phyloP scores from a whole-genome alignment of 108 stramenopile genomes.

The Fistulifera solaris region DNA sequence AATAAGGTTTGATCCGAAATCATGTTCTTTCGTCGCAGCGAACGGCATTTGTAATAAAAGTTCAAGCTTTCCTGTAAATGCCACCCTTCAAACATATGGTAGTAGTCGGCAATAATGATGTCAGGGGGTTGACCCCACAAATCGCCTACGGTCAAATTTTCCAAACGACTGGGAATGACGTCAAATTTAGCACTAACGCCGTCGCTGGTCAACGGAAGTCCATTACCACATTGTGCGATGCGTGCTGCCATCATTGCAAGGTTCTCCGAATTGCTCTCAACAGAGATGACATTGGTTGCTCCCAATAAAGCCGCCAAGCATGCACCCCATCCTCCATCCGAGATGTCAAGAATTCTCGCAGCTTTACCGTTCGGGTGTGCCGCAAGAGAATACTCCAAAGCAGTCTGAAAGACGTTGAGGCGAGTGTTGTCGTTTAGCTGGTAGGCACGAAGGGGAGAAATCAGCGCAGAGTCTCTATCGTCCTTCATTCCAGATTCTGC shows the following conservation, averaged over 20 bases:
- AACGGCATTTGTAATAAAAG: slow-evolving; percentile 46
- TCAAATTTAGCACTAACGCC: slow-evolving; percentile 15
- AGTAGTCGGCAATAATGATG: slow-evolving; percentile 71
- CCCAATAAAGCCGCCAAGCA: slow-evolving; percentile 58
- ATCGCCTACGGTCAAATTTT: slow-evolving; percentile 25
- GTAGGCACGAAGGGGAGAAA: slow-evolving; percentile 44
- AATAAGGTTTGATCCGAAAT: slow-evolving; percentile 18
- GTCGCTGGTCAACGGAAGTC: slow-evolving; percentile 15
- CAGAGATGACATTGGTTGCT: slow-evolving; percentile 42
- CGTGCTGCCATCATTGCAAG: slow-evolving; percentile 47
- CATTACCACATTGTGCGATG: slow-evolving; percentile 61
- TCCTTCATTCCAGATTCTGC: slow-evolving; percentile 10
- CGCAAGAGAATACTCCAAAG: slow-evolving; percentile 32
- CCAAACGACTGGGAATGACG: slow-evolving; percentile 34
- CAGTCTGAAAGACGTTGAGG: slow-evolving; percentile 17
- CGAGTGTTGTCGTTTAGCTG: slow-evolving; percentile 57
- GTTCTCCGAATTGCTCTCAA: slow-evolving; percentile 37
- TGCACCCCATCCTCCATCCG: slow-evolving; percentile 67
- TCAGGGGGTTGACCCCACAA: slow-evolving; percentile 26
- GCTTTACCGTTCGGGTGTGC: slow-evolving; percentile 18
- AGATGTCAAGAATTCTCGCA: slow-evolving; percentile 42
- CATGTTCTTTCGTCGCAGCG: slow-evolving; percentile 31
- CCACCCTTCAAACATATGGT: slow-evolving; percentile 70
- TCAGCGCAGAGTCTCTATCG: slow-evolving; percentile 11
- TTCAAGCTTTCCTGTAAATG: slow-evolving; percentile 66